Base-by-base conservation (phyloP, 208 protist genomes). In the Lotmaria passim region DNA sequence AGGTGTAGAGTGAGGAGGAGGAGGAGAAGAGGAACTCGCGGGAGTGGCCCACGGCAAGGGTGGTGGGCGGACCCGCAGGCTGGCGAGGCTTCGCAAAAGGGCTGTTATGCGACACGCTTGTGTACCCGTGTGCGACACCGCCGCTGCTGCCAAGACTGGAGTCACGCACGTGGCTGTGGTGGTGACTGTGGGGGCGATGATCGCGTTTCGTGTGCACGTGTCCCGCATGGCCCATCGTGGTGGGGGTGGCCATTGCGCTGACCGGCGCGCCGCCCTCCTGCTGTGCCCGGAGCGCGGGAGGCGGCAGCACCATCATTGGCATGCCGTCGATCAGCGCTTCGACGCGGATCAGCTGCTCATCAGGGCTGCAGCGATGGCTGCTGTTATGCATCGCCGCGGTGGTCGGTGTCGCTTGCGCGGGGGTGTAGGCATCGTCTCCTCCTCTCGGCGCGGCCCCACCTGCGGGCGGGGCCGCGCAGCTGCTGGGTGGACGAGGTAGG, bases 121-220 rank as follows among this genome's bases (percentile, higher is more conserved):
- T n/a, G n/a, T n/a, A n/a, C n/a, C n/a, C n/a, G n/a, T n/a, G n/a
- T n/a, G n/a, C n/a, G n/a, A 36, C 33, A 10, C 60, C 60, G 34
- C 46, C 44, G 58, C 26, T 56, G 60, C 60, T 66, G 60, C 60
- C 46, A 23, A 56, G 33, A 21, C 60, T 66, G 12, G 60, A 66
- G 47, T 15, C 44, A 14, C 60, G 60, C 2, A 46, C 1, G 33
- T n/a, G n/a, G 34, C 23, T 36, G 31, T 52, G 26, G 15, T 52
- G 28, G 33, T n/a, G 11, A 21, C 43, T 28, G 28, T 53, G 30
- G 21, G 39, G 60, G 33, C 28, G 23, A 10, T 19, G 33, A 43
- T 51, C 26, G 2, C 10, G 28, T 10, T 63, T 38, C 17, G 8
- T n/a, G 30, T 46, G 33, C 0, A 30, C 56, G 14, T 21, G 4